Percentiles rank a stretch among this genome's conserved stretches.
phyloP scores from a whole-genome alignment of 2,329 filamentous ascomycete species.

The Nemania abortiva region DNA sequence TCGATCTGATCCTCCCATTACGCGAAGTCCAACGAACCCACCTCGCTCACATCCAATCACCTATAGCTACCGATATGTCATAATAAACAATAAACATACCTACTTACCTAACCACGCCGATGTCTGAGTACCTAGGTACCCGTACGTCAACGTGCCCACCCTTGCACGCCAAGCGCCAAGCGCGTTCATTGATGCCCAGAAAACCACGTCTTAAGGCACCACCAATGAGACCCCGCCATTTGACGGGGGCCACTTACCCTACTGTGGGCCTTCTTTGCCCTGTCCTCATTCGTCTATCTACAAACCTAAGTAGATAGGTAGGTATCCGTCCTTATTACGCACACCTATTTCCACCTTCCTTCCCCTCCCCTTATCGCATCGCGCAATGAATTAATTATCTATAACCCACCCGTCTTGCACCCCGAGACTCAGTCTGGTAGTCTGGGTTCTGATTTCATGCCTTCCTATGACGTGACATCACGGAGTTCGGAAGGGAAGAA shows the following conservation, averaged over 20 bases:
- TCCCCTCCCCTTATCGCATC: background rate
- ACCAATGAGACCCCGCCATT: constrained; percentile 3
- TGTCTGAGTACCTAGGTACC: too few relatives aligned
- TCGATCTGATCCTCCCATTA: too few relatives aligned
- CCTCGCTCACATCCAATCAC: background rate
- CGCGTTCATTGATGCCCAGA: background rate
- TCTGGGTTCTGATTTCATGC: background rate
- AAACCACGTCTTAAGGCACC: background rate
- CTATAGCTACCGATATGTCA: background rate
- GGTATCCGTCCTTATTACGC: constrained; percentile 11
- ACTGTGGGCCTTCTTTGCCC: constrained; percentile 3
- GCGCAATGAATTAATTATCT: background rate
- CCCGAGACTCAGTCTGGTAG: background rate
- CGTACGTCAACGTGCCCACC: too few relatives aligned
- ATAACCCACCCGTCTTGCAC: background rate
- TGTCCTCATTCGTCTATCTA: background rate
- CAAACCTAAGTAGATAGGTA: too few relatives aligned
- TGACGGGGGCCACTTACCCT: constrained; percentile 17
- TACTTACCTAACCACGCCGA: background rate
- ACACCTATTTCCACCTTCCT: constrained; percentile 5
- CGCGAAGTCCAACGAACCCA: background rate
- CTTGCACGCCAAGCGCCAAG: too few relatives aligned
- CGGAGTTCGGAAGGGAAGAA: background rate
- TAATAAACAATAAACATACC: background rate
- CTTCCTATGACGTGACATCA: background rate